A percentile compares a stretch with the other conserved stretches of the same genome.
These are phyloP conservation scores for Leishmania lainsoni DNA, from an alignment of 208 protist genomes.

Conservation along the genomic window DNA sequence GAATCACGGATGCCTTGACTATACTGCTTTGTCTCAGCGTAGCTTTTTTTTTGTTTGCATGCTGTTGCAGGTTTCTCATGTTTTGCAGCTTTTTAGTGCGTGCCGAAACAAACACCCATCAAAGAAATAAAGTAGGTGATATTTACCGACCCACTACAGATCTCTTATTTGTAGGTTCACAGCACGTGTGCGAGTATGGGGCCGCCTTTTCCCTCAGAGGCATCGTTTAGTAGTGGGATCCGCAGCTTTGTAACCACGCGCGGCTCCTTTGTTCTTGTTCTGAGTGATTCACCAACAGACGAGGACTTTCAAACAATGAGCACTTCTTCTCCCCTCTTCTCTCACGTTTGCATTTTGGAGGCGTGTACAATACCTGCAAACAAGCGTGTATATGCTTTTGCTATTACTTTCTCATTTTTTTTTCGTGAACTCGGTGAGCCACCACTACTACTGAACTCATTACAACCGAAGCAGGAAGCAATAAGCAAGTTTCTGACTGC, in stretches of 20 bases:
- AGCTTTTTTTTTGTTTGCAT: neutral
- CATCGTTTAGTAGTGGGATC: neutral
- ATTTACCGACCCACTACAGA: neutral
- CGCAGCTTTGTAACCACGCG: neutral
- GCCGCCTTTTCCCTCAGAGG: neutral
- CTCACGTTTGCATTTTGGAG: neutral
- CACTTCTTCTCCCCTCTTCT: neutral
- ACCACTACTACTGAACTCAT: neutral
- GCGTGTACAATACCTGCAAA: neutral
- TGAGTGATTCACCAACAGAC: neutral
- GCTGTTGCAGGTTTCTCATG: neutral
- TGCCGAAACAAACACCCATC: neutral
- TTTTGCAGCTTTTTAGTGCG: neutral
- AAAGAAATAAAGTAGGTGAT: neutral
- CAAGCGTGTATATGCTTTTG: neutral
- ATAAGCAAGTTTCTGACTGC: neutral
- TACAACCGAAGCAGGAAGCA: neutral
- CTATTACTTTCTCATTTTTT: slow-evolving; percentile 2
- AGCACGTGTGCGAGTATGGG: neutral
- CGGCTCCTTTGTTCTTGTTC: neutral
- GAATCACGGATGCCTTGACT: neutral
- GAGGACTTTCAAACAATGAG: neutral
- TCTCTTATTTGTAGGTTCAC: neutral
- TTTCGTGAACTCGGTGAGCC: slow-evolving; percentile 4
- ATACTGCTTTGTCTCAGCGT: neutral